Base-by-base conservation (phyloP, 1,284 basidiomycete genomes). In the Ganoderma lucidum region DNA sequence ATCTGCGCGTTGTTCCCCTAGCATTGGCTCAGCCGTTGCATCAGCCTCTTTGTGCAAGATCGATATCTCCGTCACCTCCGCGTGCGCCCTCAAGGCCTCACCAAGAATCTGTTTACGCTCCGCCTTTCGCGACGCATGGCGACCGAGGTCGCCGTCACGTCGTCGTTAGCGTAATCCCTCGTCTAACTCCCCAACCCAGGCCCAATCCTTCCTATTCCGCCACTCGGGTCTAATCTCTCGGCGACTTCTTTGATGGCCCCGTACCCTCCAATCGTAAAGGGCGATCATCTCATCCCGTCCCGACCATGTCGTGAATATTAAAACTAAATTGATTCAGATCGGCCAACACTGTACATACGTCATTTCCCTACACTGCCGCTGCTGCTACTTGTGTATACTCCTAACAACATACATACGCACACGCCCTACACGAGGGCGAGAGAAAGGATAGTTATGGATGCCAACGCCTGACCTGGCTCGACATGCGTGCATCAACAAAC, bases 331-430 rank as follows among this genome's bases (percentile, higher is more conserved):
- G n/a, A 56, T 42, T 64, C 23, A 23, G 28, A 53, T 65, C 44
- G 32, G 19, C 32, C 32, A 23, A 59, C 56, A 37, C 37, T 69
- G 61, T 73, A 73, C 71, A 70, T 69, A 67, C 66, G 67, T 60
- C 64, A 62, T 37, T 58, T 66, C 64, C 70, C 71, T 70, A 68
- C 59, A 66, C 66, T 39, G 28, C 62, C 59, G 44, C 51, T 30
- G 14, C 48, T 51, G 42, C 53, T 39, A 12, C 48, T 51, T 5
- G 59, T 72, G 70, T 72, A 70, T 68, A 70, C 67, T 41, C 35
- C 59, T 63, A 68, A 59, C 67, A 65, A 59, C 67, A 65, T 70
- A 68, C 66, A 70, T 64, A 68, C 66, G 68, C 62, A 28, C 48
- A 51, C 48, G 2, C 53, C 23, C 41, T 15, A 39, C 17, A 35